Base-by-base conservation (phyloP, 805 yeast genomes). In the Kodamaea hsintzibuensis region DNA sequence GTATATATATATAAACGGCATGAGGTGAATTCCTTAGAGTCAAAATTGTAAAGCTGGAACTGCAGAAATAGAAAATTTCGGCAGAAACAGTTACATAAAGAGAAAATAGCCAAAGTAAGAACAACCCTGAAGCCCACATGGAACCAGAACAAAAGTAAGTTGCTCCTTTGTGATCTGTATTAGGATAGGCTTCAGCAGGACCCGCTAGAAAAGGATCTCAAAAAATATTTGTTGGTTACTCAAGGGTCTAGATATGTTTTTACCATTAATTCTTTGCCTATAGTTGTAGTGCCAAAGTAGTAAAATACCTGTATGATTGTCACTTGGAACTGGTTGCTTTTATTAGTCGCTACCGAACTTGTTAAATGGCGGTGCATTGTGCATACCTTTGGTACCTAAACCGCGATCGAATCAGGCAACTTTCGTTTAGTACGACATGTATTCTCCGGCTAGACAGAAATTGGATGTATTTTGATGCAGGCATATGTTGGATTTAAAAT, bases 401-500 rank as follows among this genome's bases (percentile, higher is more conserved):
- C 19, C 19, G 44, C 44, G 19, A 40, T 17, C 44, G 44, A 40
- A 40, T 40, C 44, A 40, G 44, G 44, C 44, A 40, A 40, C 19
- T 40, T 40, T 40, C 27, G 19, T 40, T 40, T 19, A 40, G 44
- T 19, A 40, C 19, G 17, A 12, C 44, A 2, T 9, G 44, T 12
- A 12, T 17, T 16, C 44, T 16, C 44, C 44, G 44, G 3, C 44
- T 25, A 25, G 49, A 19, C 25, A n/a, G 8, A 14, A 22, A 45
- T 44, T 38, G 38, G 18, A 37, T 16, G 56, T 45, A 35, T 18
- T 8, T 27, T 33, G 19, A 49, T 33, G 56, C 56, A 49, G 42
- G 53, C 18, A 40, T 35, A 53, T 37, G 53, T 49, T 14, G 49
- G 43, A 12, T 33, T n/a, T 9, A 25, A 49, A 16, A 22, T 40